phyloP scores from a whole-genome alignment of 257 asterid species.

The Ilex aquifolium region DNA sequence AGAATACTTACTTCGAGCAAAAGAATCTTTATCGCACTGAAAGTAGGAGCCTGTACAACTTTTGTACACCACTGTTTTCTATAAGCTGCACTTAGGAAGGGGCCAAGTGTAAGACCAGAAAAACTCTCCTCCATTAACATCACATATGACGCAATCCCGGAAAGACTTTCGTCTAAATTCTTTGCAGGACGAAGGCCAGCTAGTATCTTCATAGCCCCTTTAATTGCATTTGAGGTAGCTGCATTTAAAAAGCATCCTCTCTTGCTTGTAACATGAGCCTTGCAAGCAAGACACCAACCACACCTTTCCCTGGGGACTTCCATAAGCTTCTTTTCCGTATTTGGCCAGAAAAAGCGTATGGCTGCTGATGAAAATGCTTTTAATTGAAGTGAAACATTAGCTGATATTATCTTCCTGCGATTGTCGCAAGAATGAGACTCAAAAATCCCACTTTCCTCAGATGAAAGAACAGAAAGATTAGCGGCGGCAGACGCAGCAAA shows the following conservation, averaged over 20 bases:
- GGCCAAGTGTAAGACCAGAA: conserved; percentile 59
- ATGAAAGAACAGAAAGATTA: conserved; percentile 54
- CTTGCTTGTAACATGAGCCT: conserved; percentile 58
- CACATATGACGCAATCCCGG: conserved; percentile 54
- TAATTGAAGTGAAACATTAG: conserved; percentile 49
- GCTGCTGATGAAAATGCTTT: conserved; percentile 75
- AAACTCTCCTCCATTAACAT: conserved; percentile 77
- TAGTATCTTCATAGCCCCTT: conserved; percentile 52
- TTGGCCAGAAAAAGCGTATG: conserved; percentile 77
- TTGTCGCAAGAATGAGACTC: conserved; percentile 40
- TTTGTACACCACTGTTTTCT: conserved; percentile 66
- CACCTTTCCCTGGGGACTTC: conserved; percentile 91
- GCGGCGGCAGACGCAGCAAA: conserved; percentile 91
- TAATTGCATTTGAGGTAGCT: conserved; percentile 72
- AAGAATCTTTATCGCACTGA: conserved; percentile 43
- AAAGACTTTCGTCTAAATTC: conserved; percentile 54
- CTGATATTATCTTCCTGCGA: conserved; percentile 45
- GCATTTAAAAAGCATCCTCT: conserved; percentile 78
- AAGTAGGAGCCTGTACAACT: conserved; percentile 54
- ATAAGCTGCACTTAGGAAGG: conserved; percentile 47
- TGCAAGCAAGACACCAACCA: conserved; percentile 83
- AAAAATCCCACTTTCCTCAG: conserved; percentile 49
- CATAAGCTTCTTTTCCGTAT: conserved; percentile 62
- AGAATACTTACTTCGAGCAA: conserved; percentile 65
- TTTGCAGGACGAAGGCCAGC: conserved; percentile 48